phyloP scores from a whole-genome alignment of 2,329 filamentous ascomycete species.

The Alternaria sp. region DNA sequence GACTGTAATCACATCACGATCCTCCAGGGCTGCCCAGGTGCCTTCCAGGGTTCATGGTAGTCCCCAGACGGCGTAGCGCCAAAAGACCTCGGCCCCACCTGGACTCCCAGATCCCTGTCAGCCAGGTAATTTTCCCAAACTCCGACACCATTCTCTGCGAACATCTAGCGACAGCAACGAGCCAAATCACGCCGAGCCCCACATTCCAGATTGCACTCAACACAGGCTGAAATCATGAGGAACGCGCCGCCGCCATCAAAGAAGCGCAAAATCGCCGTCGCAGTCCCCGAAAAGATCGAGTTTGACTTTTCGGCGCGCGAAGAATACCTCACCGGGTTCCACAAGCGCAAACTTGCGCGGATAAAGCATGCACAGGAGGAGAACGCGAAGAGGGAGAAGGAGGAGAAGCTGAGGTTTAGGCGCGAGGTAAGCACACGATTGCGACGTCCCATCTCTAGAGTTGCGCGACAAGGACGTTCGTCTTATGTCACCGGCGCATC shows the following conservation, averaged over 20 bases:
- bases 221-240: neutral
- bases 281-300: constrained; percentile 75
- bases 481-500: neutral
- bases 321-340: constrained; percentile 93
- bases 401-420: constrained; percentile 76
- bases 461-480: neutral
- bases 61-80: neutral
- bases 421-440: constrained; percentile 69
- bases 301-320: constrained; percentile 82
- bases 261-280: constrained; percentile 46
- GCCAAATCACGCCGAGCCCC: neutral
- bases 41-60: neutral
- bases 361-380: constrained; percentile 84
- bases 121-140: constrained; percentile 26
- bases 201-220: neutral
- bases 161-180: neutral
- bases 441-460: neutral
- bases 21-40: neutral
- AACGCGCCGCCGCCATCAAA: constrained; percentile 36
- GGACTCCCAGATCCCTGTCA: constrained; percentile 26
- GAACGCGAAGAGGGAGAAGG: constrained; percentile 75
- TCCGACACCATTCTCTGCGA: constrained; percentile 8
- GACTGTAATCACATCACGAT: neutral
- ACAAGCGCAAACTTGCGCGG: constrained; percentile 89
- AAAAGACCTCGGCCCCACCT: constrained; percentile 15